phyloP scores from a whole-genome alignment of 2,329 filamentous ascomycete species.

The Monilinia vaccinii-corymbosi region DNA sequence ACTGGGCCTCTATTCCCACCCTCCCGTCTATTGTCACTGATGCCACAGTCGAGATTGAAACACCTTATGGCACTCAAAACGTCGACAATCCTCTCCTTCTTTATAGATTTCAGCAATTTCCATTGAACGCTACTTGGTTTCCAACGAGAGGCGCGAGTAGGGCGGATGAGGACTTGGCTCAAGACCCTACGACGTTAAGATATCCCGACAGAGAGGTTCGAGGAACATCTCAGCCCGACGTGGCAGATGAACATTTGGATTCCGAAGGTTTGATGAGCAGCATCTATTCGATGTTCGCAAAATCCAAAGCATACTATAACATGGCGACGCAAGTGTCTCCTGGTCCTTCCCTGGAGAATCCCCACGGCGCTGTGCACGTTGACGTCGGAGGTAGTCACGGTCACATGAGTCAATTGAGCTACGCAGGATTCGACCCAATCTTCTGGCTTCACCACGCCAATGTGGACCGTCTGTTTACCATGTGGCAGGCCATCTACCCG shows the following conservation, averaged over 20 bases:
- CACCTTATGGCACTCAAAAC: conserved; percentile 9
- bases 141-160: not conserved
- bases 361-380: conserved; percentile 38
- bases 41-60: conserved; percentile 26
- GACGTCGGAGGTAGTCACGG: conserved; percentile 30
- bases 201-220: not conserved
- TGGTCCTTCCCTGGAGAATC: conserved; percentile 34
- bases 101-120: conserved; percentile 37
- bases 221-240: not conserved
- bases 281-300: not conserved
- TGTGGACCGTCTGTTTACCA: conserved; percentile 49
- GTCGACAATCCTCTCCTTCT: conserved; percentile 43
- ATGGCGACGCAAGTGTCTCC: not conserved
- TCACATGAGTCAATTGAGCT: conserved; percentile 35
- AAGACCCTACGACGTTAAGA: conserved; percentile 13
- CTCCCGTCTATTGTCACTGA: conserved; percentile 31
- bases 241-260: not conserved
- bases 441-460: conserved; percentile 48
- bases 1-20: conserved; percentile 35
- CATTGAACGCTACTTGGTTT: conserved; percentile 29
- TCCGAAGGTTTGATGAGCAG: not conserved
- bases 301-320: not conserved
- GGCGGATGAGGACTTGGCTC: not conserved
- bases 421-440: conserved; percentile 38
- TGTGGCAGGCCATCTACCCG: conserved; percentile 38